Conservation (phyloP, 768 basidiomycete genomes). For the Leccinum sublutescens region DNA sequence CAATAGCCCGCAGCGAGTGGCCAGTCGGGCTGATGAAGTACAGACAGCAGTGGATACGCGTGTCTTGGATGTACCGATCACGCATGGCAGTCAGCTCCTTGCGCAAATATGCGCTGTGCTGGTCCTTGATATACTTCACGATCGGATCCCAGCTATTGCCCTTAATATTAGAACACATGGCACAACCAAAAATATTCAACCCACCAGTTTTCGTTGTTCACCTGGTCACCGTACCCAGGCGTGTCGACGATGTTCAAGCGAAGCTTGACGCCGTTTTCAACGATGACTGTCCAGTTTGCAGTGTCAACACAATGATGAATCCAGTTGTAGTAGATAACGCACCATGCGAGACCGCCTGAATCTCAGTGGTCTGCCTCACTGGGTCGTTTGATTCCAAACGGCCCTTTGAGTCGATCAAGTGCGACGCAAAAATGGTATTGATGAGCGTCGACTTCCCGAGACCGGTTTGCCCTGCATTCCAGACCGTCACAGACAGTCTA, state of each 20-base stretch:
- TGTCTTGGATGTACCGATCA: constrained; percentile 97
- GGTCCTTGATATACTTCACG: constrained; percentile 99
- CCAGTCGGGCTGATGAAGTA: constrained; percentile 99
- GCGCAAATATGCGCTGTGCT: constrained; percentile 97
- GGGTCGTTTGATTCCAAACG: constrained; percentile 84
- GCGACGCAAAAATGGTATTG: constrained; percentile 98
- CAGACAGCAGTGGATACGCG: constrained; percentile 95
- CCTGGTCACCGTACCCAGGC: constrained; percentile 96
- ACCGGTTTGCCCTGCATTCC: constrained; percentile 82
- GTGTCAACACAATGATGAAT: constrained; percentile 11
- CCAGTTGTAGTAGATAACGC: constrained; percentile 26
- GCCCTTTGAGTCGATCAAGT: constrained; percentile 97
- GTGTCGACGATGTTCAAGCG: constrained; percentile 98
- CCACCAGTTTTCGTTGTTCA: constrained; percentile 98
- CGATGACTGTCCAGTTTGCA: constrained; percentile 62
- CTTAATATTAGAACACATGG: constrained; percentile 2
- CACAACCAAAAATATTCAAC: constrained; percentile 24
- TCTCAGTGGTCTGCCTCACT: constrained; percentile 94
- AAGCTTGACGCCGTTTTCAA: constrained; percentile 93
- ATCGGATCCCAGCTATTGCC: constrained; percentile 93
- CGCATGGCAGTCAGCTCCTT: constrained; percentile 99
- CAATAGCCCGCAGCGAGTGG: constrained; percentile 92
- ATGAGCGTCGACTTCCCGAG: constrained; percentile 98
- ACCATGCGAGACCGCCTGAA: constrained; percentile 95
- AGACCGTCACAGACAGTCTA: not conserved